Evolutionary conservation across 805 yeast species (phyloP).

Genomic region (Candida multigemmis): DNA sequence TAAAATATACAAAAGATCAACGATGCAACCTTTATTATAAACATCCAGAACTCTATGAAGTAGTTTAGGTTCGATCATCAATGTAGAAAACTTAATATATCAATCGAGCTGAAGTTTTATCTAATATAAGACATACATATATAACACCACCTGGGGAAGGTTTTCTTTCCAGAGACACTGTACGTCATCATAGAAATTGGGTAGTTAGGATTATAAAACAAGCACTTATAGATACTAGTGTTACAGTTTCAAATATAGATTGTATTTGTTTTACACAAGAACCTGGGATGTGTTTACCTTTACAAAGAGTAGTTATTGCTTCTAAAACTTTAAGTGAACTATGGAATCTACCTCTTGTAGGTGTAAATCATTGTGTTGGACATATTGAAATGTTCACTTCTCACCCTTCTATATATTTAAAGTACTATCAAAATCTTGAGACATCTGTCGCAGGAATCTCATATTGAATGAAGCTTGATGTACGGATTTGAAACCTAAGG

Average conservation of each 20-base stretch:
- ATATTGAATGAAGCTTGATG: no score
- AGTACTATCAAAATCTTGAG: no score
- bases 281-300: conserved; percentile 99
- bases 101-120: conserved; percentile 68
- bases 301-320: conserved; percentile 85
- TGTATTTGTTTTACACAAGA: conserved; percentile 94
- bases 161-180: conserved; percentile 91
- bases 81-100: no score
- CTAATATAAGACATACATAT: conserved; percentile 94
- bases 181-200: conserved; percentile 95
- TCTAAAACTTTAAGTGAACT: conserved; percentile 78
- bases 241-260: conserved; percentile 48
- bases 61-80: no score
- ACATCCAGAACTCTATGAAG: no score
- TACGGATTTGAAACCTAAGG: no score
- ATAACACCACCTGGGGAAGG: conserved; percentile 98
- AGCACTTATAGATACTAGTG: conserved; percentile 55
- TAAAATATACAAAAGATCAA: no score
- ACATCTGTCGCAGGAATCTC: no score
- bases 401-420: no score
- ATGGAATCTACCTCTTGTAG: conserved; percentile 80
- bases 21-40: no score
- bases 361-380: conserved; percentile 96
- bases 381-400: conserved; percentile 99
- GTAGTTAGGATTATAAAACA: conserved; percentile 65